Conservation (phyloP, 306 rosid species). For the Dicorynia guianensis region DNA sequence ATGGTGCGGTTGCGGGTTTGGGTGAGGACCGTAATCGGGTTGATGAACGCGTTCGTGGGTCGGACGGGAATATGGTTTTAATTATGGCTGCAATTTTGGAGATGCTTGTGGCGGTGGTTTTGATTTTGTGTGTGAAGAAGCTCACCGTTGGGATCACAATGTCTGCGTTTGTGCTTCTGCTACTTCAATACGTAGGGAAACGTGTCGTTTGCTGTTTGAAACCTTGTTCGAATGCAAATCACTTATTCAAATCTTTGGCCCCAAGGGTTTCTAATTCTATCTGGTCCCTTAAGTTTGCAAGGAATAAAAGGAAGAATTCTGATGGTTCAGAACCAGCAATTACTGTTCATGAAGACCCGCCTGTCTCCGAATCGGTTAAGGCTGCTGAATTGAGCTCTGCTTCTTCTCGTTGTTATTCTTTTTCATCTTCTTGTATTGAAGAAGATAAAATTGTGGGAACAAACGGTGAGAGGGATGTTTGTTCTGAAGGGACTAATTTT, state of each 20-base stretch:
- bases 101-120: constrained; percentile 47
- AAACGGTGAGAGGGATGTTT: not conserved
- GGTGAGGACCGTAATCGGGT: not conserved
- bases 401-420: not conserved
- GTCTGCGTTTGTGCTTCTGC: constrained; percentile 67
- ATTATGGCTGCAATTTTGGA: constrained; percentile 37
- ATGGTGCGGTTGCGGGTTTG: not conserved
- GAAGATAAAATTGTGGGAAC: constrained; percentile 60
- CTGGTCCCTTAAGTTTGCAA: constrained; percentile 8
- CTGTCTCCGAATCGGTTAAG: too few relatives aligned
- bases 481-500: constrained; percentile 21
- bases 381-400: constrained; percentile 6
- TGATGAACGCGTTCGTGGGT: not conserved
- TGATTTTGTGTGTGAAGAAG: constrained; percentile 51
- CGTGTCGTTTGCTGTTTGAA: constrained; percentile 37
- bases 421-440: not conserved
- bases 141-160: constrained; percentile 67
- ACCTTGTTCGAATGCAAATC: constrained; percentile 36
- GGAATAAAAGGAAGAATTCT: constrained; percentile 1
- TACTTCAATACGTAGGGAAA: constrained; percentile 58
- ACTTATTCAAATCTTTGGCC: constrained; percentile 8
- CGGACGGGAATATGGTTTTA: not conserved
- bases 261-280: constrained; percentile 17
- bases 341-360: not conserved
- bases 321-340: constrained; percentile 7